A percentile compares a stretch with the other conserved stretches of the same genome.
These are phyloP conservation scores for Alternaria novae-zelandiae DNA, from an alignment of 2,329 filamentous ascomycete species.

Conservation along the genomic window DNA sequence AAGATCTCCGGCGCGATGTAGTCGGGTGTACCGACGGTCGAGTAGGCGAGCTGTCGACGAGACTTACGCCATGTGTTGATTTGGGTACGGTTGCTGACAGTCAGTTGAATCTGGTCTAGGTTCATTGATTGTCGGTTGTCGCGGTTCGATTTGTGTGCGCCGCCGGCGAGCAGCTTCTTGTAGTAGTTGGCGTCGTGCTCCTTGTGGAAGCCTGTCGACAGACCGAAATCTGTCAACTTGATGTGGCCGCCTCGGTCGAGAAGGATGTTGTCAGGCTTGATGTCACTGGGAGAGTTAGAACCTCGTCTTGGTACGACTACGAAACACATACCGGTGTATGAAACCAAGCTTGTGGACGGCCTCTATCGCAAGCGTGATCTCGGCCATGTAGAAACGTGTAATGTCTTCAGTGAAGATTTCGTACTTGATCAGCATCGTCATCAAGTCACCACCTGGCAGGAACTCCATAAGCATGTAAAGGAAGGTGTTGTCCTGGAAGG, in stretches of 20 bases:
- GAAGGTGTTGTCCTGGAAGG: slow-evolving; percentile 95
- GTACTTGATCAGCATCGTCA: slow-evolving; percentile 99
- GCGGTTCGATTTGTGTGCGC: slow-evolving; percentile 52
- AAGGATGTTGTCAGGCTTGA: slow-evolving; percentile 98
- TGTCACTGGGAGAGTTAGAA: slow-evolving; percentile 67
- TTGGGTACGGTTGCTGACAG: slow-evolving; percentile 94
- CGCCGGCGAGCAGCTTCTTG: slow-evolving; percentile 87
- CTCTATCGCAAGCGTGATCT: slow-evolving; percentile 97
- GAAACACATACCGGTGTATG: slow-evolving; percentile 81
- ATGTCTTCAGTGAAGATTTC: slow-evolving; percentile 99
- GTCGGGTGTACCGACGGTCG: slow-evolving; percentile 95
- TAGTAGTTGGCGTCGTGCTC: slow-evolving; percentile 99
- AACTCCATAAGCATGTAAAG: slow-evolving; percentile 99
- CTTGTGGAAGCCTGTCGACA: slow-evolving; percentile 97
- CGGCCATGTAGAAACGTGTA: slow-evolving; percentile 98
- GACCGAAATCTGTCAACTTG: slow-evolving; percentile 96
- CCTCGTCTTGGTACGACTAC: not conserved
- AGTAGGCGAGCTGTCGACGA: slow-evolving; percentile 94
- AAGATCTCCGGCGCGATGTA: slow-evolving; percentile 99
- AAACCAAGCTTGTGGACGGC: slow-evolving; percentile 98
- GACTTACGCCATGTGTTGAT: slow-evolving; percentile 99
- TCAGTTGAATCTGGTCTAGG: slow-evolving; percentile 97
- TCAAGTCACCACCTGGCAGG: slow-evolving; percentile 94
- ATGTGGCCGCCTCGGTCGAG: slow-evolving; percentile 95
- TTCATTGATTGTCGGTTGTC: slow-evolving; percentile 90